Percentiles rank a stretch among this genome's conserved stretches.
phyloP scores from a whole-genome alignment of 192 early-diverging fungal species.

The Haplosporangium gracile region DNA sequence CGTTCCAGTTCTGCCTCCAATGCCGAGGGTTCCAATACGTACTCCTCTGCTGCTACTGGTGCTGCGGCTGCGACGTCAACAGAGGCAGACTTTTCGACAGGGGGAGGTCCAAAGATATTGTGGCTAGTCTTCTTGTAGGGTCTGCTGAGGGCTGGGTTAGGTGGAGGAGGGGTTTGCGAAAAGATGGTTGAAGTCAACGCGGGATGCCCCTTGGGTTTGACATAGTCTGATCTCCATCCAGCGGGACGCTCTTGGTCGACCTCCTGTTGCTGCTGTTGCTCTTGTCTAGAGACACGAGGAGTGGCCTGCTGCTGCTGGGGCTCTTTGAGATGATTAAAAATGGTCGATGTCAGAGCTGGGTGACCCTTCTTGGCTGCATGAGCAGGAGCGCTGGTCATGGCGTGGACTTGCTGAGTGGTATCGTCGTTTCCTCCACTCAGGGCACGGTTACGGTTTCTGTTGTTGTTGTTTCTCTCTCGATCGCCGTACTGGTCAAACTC shows the following conservation, averaged over 20 bases:
- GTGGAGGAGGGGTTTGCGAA: slow-evolving; percentile 1
- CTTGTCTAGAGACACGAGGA: neutral
- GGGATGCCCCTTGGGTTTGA: slow-evolving; percentile 53
- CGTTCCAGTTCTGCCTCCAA: slow-evolving; percentile 36
- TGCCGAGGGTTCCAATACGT: slow-evolving; percentile 21
- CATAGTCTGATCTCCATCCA: slow-evolving; percentile 47
- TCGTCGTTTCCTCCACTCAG: slow-evolving; percentile 11
- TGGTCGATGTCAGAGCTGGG: slow-evolving; percentile 34
- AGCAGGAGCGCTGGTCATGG: slow-evolving; percentile 3
- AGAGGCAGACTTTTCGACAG: neutral
- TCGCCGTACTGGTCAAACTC: neutral
- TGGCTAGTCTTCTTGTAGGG: slow-evolving; percentile 46
- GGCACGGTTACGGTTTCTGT: neutral
- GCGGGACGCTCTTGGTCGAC: slow-evolving; percentile 34
- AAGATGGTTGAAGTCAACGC: slow-evolving; percentile 47
- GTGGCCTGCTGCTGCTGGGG: neutral
- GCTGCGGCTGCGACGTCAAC: neutral
- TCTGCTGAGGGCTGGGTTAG: neutral
- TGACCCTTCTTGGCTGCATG: slow-evolving; percentile 18
- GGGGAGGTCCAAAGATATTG: slow-evolving; percentile 45
- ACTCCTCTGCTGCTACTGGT: slow-evolving; percentile 2
- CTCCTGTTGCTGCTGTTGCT: slow-evolving; percentile 9
- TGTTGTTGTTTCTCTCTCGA: neutral
- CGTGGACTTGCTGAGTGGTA: neutral
- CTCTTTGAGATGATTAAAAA: slow-evolving; percentile 34